Evolutionary conservation across 495 filamentous ascomycete genomes (phyloP), one percentile per base, ranked within the genome.

Genomic region (Jackrogersella minutella): DNA sequence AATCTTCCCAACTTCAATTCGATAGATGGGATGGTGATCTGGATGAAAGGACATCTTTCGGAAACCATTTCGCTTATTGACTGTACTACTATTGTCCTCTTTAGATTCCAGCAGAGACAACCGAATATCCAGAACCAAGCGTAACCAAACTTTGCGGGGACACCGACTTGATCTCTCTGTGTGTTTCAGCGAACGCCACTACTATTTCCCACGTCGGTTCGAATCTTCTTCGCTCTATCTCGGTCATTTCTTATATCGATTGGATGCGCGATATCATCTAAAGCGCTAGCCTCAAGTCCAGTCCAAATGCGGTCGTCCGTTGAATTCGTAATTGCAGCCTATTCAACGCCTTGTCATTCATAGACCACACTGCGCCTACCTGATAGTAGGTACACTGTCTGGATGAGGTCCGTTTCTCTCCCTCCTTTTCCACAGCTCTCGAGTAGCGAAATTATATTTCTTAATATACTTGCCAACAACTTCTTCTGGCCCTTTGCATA

Each of bases 1-100:
- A 52, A 61, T 10, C 43, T 13, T 58, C 36, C 44, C 47, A 60
- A 40, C 40, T 43, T 50, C 39, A 54, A 58, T 13, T 5, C 34
- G 46, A 64, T 36, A 19, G 22, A 13, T 33, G 14, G 53, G 30
- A n/a, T 36, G 37, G 57, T 14, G 21, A 67, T 46, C 30, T 30
- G 22, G 31, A 58, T 58, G 34, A 19, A 28, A 39, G 39, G 34
- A 19, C 30, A 30, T 39, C 37, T 52, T 62, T 58, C 44, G 19
- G 24, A 49, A 39, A 37, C 54, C 21, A 46, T 55, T 17, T 37
- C 36, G 14, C 43, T 43, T 24, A 21, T 58, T 58, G 47, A 34
- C 30, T 30, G 7, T 34, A 55, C 19, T 2, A 30, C 21, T 33
- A 17, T 36, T 17, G 36, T 43, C 28, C 13, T 14, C 16, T 24